Evolutionary conservation across 495 filamentous ascomycete species (phyloP).

Genomic region (Trichoderma erinaceum): DNA sequence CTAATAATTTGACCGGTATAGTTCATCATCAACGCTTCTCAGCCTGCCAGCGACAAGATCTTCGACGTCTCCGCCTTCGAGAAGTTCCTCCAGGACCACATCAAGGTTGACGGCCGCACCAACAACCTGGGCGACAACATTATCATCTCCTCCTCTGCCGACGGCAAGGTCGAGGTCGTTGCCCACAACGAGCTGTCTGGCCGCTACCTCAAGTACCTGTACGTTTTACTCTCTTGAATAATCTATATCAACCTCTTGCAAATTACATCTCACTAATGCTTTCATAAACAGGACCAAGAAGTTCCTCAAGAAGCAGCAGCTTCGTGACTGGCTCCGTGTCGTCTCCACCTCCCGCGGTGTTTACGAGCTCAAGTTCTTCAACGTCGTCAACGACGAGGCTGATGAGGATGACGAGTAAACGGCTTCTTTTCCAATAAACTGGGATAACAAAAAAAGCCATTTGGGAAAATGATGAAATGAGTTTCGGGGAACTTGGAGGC

Average conservation of each 20-base stretch:
- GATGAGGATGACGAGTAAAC: constrained; percentile 96
- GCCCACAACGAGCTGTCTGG: constrained; percentile 97
- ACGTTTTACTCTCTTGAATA: constrained; percentile 28
- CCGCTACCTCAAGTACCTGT: constrained; percentile 99
- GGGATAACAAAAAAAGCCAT: background rate
- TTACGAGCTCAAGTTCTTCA: constrained; percentile 99
- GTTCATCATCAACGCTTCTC: constrained; percentile 98
- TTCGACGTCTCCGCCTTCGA: constrained; percentile 98
- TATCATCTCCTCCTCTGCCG: constrained; percentile 79
- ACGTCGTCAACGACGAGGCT: constrained; percentile 93
- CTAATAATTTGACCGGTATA: constrained; percentile 31
- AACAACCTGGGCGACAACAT: constrained; percentile 96
- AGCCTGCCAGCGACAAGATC: constrained; percentile 98
- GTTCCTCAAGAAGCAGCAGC: constrained; percentile 99
- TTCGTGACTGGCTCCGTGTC: constrained; percentile 98
- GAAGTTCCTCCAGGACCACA: constrained; percentile 99
- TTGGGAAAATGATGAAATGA: background rate
- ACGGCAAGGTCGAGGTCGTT: constrained; percentile 96
- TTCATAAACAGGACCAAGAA: constrained; percentile 80
- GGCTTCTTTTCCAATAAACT: background rate
- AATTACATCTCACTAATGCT: background rate
- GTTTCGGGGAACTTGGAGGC: background rate
- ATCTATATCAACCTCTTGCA: too few relatives aligned
- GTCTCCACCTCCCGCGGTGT: constrained; percentile 94
- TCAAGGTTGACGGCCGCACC: constrained; percentile 97